A percentile compares a stretch with the other conserved stretches of the same genome.
Evolutionary conservation across 2,329 filamentous ascomycete genomes (phyloP).

Genomic region (Nemania sp.): DNA sequence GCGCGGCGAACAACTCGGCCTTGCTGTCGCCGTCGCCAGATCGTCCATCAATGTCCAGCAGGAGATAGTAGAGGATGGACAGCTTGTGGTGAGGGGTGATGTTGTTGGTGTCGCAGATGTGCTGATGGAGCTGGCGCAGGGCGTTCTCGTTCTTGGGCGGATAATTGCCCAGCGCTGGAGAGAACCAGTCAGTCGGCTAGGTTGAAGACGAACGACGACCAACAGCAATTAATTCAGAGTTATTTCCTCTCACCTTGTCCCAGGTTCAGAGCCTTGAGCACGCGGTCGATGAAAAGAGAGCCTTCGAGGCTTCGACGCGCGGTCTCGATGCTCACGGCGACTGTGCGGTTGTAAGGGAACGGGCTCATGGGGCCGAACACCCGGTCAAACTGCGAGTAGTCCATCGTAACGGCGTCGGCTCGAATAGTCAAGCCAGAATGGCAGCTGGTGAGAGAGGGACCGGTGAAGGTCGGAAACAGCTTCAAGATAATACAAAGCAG

Average conservation of each 20-base stretch:
- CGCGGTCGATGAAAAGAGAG: constrained; percentile 77
- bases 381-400: constrained; percentile 68
- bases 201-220: no score
- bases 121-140: constrained; percentile 70
- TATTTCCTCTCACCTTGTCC: constrained; percentile 60
- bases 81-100: constrained; percentile 78
- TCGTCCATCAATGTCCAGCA: constrained; percentile 71
- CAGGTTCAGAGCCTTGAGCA: constrained; percentile 72
- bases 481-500: no score
- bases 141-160: constrained; percentile 72
- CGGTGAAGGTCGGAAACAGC: background rate
- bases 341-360: constrained; percentile 65
- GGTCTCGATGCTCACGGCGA: constrained; percentile 65
- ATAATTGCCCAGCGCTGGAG: constrained; percentile 63
- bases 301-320: constrained; percentile 71
- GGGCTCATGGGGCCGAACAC: constrained; percentile 67
- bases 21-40: constrained; percentile 41
- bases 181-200: no score
- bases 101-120: constrained; percentile 64
- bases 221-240: no score
- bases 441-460: background rate
- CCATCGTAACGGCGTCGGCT: constrained; percentile 52
- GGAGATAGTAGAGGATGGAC: constrained; percentile 80
- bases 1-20: constrained; percentile 61
- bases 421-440: background rate